These are phyloP conservation scores for Uromyces viciae-fabae DNA, from an alignment of 1,284 basidiomycete genomes.

Conservation along the genomic window DNA sequence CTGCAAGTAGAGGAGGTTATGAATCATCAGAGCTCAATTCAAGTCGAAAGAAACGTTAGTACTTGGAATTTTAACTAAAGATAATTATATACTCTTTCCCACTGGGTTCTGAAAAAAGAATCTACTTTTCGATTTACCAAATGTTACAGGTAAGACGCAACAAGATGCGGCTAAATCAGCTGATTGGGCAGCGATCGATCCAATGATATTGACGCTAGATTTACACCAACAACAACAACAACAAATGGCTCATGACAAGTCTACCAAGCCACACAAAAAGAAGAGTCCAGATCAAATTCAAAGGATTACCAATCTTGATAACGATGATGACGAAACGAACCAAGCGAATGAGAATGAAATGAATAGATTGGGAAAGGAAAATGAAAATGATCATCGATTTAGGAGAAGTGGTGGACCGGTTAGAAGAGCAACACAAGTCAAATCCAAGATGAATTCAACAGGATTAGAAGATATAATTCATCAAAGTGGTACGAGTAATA, in stretches of 20 bases:
- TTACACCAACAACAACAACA: neutral
- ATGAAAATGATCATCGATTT: neutral
- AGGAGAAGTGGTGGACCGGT: neutral
- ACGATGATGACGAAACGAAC: too few relatives aligned
- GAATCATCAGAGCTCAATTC: neutral
- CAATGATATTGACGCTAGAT: neutral
- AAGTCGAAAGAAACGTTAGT: neutral
- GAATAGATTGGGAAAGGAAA: neutral
- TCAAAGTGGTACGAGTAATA: too few relatives aligned
- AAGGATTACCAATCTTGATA: too few relatives aligned
- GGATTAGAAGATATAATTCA: too few relatives aligned
- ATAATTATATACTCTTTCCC: neutral
- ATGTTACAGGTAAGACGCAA: neutral
- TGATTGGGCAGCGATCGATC: slow-evolving; percentile 7
- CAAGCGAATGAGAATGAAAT: neutral
- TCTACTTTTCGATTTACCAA: neutral
- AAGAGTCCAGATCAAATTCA: too few relatives aligned
- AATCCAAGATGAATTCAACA: too few relatives aligned
- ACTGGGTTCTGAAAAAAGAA: neutral
- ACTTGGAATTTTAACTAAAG: neutral
- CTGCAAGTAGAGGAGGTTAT: neutral
- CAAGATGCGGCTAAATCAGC: neutral
- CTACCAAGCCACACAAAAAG: neutral
- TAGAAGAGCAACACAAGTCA: too few relatives aligned
- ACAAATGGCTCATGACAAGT: too few relatives aligned